Evolutionary conservation across 495 filamentous ascomycete species (phyloP).

Genomic region (Mycothermus thermophilus): DNA sequence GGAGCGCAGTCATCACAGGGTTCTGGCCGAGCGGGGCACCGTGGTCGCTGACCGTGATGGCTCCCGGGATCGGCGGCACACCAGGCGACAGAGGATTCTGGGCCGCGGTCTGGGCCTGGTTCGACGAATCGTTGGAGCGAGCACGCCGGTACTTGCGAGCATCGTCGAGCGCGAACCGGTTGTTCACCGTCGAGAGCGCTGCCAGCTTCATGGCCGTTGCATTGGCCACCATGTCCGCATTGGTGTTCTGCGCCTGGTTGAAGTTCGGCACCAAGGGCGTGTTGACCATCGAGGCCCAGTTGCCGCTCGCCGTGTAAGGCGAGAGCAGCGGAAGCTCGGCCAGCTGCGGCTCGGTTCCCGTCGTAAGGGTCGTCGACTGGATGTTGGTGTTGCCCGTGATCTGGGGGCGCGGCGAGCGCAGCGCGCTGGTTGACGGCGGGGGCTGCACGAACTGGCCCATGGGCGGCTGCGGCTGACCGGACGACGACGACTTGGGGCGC

Average conservation of each 20-base stretch:
- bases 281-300: constrained; percentile 98
- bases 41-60: constrained; percentile 80
- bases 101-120: constrained; percentile 15
- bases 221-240: constrained; percentile 95
- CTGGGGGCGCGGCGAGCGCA: constrained; percentile 67
- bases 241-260: constrained; percentile 38
- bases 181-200: constrained; percentile 93
- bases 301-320: constrained; percentile 74
- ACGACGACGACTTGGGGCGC: constrained; percentile 80
- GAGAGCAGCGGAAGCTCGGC: constrained; percentile 72
- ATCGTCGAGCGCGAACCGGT: constrained; percentile 92
- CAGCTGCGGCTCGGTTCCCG: constrained; percentile 50
- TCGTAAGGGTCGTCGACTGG: constrained; percentile 69
- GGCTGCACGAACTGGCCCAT: constrained; percentile 97
- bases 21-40: constrained; percentile 77
- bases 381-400: constrained; percentile 52
- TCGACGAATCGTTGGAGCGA: constrained; percentile 75
- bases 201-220: constrained; percentile 98
- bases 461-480: constrained; percentile 52
- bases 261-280: constrained; percentile 92
- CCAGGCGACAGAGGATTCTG: constrained; percentile 29
- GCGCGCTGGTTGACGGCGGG: constrained; percentile 59
- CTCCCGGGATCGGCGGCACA: constrained; percentile 39
- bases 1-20: constrained; percentile 72
- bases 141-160: constrained; percentile 85